These are phyloP conservation scores for Sophora flavescens DNA, from an alignment of 306 rosid genomes.

Conservation along the genomic window DNA sequence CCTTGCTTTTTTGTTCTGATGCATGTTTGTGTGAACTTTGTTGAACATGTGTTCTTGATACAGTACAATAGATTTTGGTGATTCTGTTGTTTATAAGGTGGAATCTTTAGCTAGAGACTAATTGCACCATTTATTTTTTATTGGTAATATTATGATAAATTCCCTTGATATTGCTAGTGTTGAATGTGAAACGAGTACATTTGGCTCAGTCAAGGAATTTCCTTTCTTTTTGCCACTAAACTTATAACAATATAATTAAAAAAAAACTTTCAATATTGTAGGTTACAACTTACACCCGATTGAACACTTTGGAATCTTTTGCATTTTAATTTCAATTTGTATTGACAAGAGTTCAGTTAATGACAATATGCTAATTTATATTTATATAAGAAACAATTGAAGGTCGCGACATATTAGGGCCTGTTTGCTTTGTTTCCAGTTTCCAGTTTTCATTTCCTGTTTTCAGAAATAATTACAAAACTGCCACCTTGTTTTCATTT, in stretches of 20 bases:
- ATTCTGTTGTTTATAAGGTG: slow-evolving; percentile 7
- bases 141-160: neutral
- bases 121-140: neutral
- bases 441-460: too few relatives aligned
- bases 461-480: too few relatives aligned
- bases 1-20: neutral
- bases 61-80: neutral
- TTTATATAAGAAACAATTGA: neutral
- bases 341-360: neutral
- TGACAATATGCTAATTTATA: neutral
- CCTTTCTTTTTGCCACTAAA: neutral
- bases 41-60: neutral
- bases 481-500: too few relatives aligned
- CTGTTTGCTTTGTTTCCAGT: too few relatives aligned
- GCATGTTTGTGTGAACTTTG: neutral
- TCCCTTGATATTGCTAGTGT: slow-evolving; percentile 12
- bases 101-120: neutral
- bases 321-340: neutral
- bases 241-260: neutral
- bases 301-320: slow-evolving; percentile 1
- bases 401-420: neutral
- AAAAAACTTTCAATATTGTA: neutral
- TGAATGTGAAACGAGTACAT: slow-evolving; percentile 2
- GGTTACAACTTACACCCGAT: neutral
- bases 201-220: slow-evolving; percentile 11